Conservation (phyloP, 768 basidiomycete species). For the Serendipita sp. region DNA sequence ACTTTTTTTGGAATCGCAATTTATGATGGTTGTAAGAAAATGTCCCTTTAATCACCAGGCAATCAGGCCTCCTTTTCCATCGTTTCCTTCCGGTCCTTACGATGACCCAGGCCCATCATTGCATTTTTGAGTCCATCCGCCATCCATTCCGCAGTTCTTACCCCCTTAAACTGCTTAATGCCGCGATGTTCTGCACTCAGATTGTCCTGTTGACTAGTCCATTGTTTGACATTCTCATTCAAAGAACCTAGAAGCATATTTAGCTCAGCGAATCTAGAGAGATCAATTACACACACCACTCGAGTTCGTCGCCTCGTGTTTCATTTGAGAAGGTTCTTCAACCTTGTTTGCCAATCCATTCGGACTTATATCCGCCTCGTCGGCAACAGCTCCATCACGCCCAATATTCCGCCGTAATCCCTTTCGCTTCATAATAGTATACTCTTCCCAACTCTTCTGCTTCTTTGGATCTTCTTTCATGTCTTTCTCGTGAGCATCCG, state of each 20-base stretch:
- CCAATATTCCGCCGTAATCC: not conserved
- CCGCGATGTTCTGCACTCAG: slow-evolving; percentile 17
- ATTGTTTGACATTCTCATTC: slow-evolving; percentile 9
- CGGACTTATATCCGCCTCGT: not conserved
- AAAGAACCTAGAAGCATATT: not conserved
- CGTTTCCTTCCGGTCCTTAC: not conserved
- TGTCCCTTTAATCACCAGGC: not conserved
- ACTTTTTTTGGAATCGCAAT: not conserved
- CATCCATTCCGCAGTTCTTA: slow-evolving; percentile 19
- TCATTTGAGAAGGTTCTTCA: not conserved
- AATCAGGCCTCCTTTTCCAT: slow-evolving; percentile 4
- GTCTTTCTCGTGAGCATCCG: slow-evolving; percentile 6
- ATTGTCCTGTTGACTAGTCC: slow-evolving; percentile 7
- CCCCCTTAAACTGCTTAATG: slow-evolving; percentile 21
- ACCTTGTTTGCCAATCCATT: not conserved
- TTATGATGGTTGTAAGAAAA: not conserved
- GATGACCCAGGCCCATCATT: not conserved
- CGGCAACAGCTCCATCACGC: not conserved
- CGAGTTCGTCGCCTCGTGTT: not conserved
- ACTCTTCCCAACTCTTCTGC: slow-evolving; percentile 1
- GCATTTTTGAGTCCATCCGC: slow-evolving; percentile 18
- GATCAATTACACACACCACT: not conserved
- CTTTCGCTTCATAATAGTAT: not conserved
- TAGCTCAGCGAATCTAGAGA: not conserved
- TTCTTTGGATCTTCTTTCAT: not conserved